Conservation (phyloP, 352 stramenopile species). For the Pythium periplocum region DNA sequence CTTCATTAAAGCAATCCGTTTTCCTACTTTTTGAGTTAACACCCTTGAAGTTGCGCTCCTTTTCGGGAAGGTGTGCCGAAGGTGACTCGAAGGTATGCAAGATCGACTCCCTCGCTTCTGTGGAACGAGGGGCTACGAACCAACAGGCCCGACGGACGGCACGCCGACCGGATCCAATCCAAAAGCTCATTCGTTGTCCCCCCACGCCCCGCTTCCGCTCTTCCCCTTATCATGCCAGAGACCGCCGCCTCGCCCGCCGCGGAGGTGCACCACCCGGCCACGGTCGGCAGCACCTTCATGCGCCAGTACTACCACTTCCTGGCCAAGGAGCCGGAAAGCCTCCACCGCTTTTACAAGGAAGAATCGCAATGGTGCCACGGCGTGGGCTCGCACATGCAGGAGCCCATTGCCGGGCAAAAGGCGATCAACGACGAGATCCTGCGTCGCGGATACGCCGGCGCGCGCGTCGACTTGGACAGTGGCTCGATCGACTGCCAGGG, state of each 20-base stretch:
- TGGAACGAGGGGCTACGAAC: constrained; percentile 9
- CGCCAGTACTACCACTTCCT: constrained; percentile 88
- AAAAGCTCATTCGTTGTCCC: constrained; percentile 4
- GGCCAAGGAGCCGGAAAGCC: constrained; percentile 73
- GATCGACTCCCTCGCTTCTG: constrained; percentile 16
- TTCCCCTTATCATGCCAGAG: constrained; percentile 35
- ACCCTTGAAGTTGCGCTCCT: constrained; percentile 10
- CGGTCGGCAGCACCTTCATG: constrained; percentile 85
- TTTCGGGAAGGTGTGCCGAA: background rate
- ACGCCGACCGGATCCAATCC: constrained; percentile 1
- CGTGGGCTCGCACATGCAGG: constrained; percentile 74
- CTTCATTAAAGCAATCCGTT: background rate
- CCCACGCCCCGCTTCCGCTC: constrained; percentile 2
- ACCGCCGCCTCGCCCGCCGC: constrained; percentile 10
- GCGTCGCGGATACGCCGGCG: constrained; percentile 64
- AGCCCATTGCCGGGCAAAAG: constrained; percentile 65
- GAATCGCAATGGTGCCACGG: constrained; percentile 80
- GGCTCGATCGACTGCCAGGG: constrained; percentile 85
- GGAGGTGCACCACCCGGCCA: constrained; percentile 47
- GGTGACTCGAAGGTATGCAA: constrained; percentile 12
- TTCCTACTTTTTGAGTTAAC: background rate
- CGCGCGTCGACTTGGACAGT: constrained; percentile 73
- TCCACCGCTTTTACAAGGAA: constrained; percentile 89
- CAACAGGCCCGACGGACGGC: constrained; percentile 1
- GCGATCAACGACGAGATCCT: constrained; percentile 85